Evolutionary conservation across 108 stramenopile species (phyloP).

Genomic region (Cyclotella choctawhatcheeana): DNA sequence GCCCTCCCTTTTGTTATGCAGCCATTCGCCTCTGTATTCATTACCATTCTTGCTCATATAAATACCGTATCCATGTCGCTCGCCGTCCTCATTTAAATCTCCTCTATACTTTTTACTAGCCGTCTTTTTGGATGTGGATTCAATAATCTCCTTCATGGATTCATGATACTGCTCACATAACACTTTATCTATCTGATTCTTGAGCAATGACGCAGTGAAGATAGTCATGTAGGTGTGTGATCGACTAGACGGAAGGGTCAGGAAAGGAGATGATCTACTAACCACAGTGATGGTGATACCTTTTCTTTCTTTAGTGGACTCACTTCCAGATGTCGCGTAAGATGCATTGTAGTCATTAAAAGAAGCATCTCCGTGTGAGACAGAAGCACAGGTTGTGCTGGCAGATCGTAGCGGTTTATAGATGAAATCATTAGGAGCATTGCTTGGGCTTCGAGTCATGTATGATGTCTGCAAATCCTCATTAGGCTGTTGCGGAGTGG

Average conservation of each 20-base stretch:
- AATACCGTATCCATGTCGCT: slow-evolving; percentile 50
- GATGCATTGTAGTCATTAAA: slow-evolving; percentile 2
- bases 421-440: neutral
- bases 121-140: slow-evolving; percentile 7
- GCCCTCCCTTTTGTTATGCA: slow-evolving; percentile 39
- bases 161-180: slow-evolving; percentile 34
- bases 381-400: slow-evolving; percentile 14
- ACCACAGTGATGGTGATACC: slow-evolving; percentile 43
- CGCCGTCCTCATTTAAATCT: slow-evolving; percentile 34
- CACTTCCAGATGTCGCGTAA: slow-evolving; percentile 13
- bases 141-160: slow-evolving; percentile 10
- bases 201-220: slow-evolving; percentile 34
- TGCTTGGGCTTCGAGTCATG: neutral
- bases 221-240: slow-evolving; percentile 39
- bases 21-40: slow-evolving; percentile 48
- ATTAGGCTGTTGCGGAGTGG: neutral
- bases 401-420: neutral
- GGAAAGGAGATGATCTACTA: slow-evolving; percentile 31
- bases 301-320: slow-evolving; percentile 45
- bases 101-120: slow-evolving; percentile 40
- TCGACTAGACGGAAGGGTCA: slow-evolving; percentile 31
- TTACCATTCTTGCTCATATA: slow-evolving; percentile 48
- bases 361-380: slow-evolving; percentile 6
- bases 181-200: slow-evolving; percentile 36
- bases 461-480: neutral